phyloP scores from a whole-genome alignment of 108 stramenopile species.

The Cyclotella sp. region DNA sequence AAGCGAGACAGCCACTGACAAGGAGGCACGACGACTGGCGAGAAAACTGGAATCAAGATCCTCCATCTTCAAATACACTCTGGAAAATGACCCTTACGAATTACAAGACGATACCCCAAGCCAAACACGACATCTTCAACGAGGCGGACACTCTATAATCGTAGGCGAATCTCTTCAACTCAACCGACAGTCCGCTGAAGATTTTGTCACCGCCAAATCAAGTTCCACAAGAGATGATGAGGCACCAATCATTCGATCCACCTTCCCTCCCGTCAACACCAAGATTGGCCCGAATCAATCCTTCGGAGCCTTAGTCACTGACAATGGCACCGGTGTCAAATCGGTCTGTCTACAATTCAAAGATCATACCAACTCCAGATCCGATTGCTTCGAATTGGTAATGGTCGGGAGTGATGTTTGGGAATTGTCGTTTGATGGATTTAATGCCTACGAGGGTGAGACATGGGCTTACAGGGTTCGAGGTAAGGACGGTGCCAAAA shows the following conservation, averaged over 20 bases:
- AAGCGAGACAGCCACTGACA: too few relatives aligned
- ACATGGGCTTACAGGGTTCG: constrained; percentile 25
- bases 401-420: constrained; percentile 31
- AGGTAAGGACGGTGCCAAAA: constrained; percentile 9
- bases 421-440: constrained; percentile 38
- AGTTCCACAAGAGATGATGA: constrained; percentile 2
- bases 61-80: constrained; percentile 20
- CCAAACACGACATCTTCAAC: neutral
- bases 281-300: constrained; percentile 26
- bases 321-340: constrained; percentile 16
- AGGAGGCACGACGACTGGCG: neutral
- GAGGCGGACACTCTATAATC: neutral
- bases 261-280: constrained; percentile 28
- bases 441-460: constrained; percentile 19
- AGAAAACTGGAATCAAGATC: neutral
- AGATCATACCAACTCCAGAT: constrained; percentile 9
- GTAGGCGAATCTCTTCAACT: neutral
- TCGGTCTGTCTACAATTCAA: constrained; percentile 33
- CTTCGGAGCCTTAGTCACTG: constrained; percentile 28
- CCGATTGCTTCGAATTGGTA: constrained; percentile 6
- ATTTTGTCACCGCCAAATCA: neutral
- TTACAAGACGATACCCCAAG: neutral
- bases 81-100: constrained; percentile 16
- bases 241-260: constrained; percentile 23
- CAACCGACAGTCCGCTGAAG: neutral